Percentiles rank a stretch among this genome's conserved stretches.
Conservation (phyloP, 768 basidiomycete genomes). For the Lanmaoa pseudosensibilis region DNA sequence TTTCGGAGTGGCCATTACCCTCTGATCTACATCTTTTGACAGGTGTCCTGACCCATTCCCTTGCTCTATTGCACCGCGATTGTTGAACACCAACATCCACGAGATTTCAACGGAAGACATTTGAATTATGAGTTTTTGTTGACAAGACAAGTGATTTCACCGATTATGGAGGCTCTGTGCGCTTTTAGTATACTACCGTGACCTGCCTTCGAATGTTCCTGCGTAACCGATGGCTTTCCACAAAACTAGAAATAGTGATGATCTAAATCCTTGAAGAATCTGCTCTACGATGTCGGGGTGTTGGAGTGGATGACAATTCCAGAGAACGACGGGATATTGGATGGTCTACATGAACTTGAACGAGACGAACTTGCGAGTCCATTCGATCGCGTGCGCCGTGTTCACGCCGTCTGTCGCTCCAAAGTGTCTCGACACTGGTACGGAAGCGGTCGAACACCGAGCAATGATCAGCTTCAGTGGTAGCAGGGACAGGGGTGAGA, state of each 20-base stretch:
- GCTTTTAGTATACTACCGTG: background rate
- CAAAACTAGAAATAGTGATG: background rate
- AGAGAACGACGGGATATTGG: conserved; percentile 5
- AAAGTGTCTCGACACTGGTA: conserved; percentile 19
- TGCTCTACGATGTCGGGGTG: conserved; percentile 18
- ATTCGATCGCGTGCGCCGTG: conserved; percentile 1
- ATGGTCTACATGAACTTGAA: conserved; percentile 6
- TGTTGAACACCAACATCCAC: conserved; percentile 1
- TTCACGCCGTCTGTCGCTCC: conserved; percentile 16
- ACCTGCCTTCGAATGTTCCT: background rate
- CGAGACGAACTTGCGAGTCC: conserved; percentile 2
- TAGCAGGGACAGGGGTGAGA: conserved; percentile 25
- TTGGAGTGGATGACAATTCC: conserved; percentile 7
- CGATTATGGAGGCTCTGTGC: background rate
- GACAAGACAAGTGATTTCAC: background rate
- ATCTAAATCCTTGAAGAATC: conserved; percentile 25
- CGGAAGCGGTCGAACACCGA: conserved; percentile 22
- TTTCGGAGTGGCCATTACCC: too few relatives aligned
- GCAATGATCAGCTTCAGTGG: conserved; percentile 12
- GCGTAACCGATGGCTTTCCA: background rate
- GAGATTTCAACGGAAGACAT: background rate
- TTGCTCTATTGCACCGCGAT: conserved; percentile 12
- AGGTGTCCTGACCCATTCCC: conserved; percentile 15
- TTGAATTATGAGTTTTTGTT: background rate
- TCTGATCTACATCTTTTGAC: background rate